Evolutionary conservation across 202 grass and related monocot species (phyloP).

Genomic region (Schoenoplectus triqueter): DNA sequence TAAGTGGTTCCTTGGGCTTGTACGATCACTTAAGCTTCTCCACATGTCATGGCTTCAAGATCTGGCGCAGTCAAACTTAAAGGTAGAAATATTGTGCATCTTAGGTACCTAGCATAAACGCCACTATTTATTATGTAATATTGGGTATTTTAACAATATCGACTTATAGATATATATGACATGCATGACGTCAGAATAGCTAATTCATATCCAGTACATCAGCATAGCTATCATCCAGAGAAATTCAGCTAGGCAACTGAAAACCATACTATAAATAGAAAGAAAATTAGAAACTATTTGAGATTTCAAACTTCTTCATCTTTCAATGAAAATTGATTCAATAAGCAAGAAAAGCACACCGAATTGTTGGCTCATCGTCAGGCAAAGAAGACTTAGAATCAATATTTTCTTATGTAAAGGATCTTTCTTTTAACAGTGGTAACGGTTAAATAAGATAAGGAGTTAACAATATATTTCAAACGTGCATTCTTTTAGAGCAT

Average conservation of each 20-base stretch:
- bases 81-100: slow-evolving; percentile 43
- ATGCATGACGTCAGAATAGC: slow-evolving; percentile 52
- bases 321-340: too few relatives aligned
- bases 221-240: neutral
- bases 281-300: neutral
- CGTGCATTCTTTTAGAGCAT: neutral
- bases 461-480: neutral
- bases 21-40: slow-evolving; percentile 53
- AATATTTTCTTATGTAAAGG: too few relatives aligned
- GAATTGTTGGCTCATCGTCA: too few relatives aligned
- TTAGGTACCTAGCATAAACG: slow-evolving; percentile 53
- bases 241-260: slow-evolving; percentile 8
- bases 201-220: slow-evolving; percentile 39
- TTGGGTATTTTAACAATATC: slow-evolving; percentile 40
- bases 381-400: too few relatives aligned
- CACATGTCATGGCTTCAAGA: slow-evolving; percentile 47
- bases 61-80: slow-evolving; percentile 53
- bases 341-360: too few relatives aligned
- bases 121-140: slow-evolving; percentile 40
- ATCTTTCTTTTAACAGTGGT: neutral
- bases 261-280: slow-evolving; percentile 16
- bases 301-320: neutral
- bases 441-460: neutral
- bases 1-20: slow-evolving; percentile 52
- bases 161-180: slow-evolving; percentile 35